Percentiles rank a stretch among this genome's conserved stretches.
phyloP scores from a whole-genome alignment of 2,329 filamentous ascomycete species.

The Alternaria sp. region DNA sequence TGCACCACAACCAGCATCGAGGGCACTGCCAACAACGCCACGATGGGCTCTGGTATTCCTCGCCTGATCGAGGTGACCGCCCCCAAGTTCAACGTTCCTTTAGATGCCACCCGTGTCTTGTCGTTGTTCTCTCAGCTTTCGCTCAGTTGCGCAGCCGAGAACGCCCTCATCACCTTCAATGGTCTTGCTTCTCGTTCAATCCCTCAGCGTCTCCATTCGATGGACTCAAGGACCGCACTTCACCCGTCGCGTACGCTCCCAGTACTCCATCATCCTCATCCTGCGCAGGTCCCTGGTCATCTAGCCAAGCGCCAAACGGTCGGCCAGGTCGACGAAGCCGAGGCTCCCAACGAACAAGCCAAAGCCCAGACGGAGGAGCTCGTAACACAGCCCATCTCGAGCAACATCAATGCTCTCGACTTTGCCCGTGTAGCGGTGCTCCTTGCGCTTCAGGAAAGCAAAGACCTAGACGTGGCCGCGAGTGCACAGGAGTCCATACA shows the following conservation, averaged over 20 bases:
- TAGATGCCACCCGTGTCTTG: constrained; percentile 73
- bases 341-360: constrained; percentile 27
- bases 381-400: constrained; percentile 40
- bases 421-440: constrained; percentile 57
- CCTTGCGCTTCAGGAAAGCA: constrained; percentile 52
- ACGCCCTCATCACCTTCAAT: constrained; percentile 85
- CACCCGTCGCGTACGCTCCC: constrained; percentile 33
- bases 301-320: constrained; percentile 35
- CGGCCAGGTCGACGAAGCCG: constrained; percentile 41
- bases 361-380: constrained; percentile 19
- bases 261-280: constrained; percentile 32
- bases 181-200: constrained; percentile 50
- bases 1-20: constrained; percentile 62
- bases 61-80: constrained; percentile 71
- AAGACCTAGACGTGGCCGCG: constrained; percentile 49
- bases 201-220: constrained; percentile 14
- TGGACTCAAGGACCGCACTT: constrained; percentile 26
- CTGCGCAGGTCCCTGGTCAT: constrained; percentile 10
- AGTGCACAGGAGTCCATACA: constrained; percentile 54
- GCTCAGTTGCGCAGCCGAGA: constrained; percentile 83
- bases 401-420: constrained; percentile 49
- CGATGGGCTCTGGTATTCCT: constrained; percentile 79
- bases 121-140: constrained; percentile 76
- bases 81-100: constrained; percentile 75
- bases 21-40: constrained; percentile 63